Conservation (phyloP, 1,284 basidiomycete species). For the Ustilago esculenta region DNA sequence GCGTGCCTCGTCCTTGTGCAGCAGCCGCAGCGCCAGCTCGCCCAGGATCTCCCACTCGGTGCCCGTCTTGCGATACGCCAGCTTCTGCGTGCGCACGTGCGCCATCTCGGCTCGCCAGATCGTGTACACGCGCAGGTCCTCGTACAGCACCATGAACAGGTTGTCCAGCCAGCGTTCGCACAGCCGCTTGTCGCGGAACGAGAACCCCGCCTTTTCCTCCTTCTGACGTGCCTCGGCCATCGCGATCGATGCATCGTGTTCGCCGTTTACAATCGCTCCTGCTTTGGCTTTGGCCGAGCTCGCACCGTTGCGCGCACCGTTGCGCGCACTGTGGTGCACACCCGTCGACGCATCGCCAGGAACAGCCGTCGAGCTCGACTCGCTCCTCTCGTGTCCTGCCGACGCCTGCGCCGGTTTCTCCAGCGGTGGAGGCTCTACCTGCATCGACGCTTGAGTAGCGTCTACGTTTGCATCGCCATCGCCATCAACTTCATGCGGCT, state of each 20-base stretch:
- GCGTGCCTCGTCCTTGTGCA: conserved; percentile 97
- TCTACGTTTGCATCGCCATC: background rate
- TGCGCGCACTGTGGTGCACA: too few species aligned
- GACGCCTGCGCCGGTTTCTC: conserved; percentile 68
- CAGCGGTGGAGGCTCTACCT: conserved; percentile 61
- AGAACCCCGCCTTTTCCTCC: conserved; percentile 73
- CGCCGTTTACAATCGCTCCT: conserved; percentile 37
- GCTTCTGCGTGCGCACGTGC: conserved; percentile 96
- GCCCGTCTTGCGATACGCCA: conserved; percentile 95
- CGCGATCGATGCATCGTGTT: conserved; percentile 45
- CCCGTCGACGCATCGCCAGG: conserved; percentile 24
- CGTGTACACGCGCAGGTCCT: conserved; percentile 98
- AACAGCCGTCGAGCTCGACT: conserved; percentile 31
- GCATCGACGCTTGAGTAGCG: conserved; percentile 11
- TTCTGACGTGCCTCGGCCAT: conserved; percentile 42
- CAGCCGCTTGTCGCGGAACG: conserved; percentile 93
- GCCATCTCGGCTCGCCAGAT: conserved; percentile 99
- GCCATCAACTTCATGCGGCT: too few species aligned
- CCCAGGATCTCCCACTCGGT: conserved; percentile 99
- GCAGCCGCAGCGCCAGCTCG: conserved; percentile 87
- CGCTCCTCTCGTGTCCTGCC: conserved; percentile 55
- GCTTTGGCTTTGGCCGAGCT: conserved; percentile 7
- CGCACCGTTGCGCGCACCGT: conserved; percentile 6
- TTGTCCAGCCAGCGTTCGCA: conserved; percentile 99
- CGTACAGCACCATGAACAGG: conserved; percentile 97